Base-by-base conservation (phyloP, 2,329 filamentous ascomycete species). In the Fusarium armeniacum region DNA sequence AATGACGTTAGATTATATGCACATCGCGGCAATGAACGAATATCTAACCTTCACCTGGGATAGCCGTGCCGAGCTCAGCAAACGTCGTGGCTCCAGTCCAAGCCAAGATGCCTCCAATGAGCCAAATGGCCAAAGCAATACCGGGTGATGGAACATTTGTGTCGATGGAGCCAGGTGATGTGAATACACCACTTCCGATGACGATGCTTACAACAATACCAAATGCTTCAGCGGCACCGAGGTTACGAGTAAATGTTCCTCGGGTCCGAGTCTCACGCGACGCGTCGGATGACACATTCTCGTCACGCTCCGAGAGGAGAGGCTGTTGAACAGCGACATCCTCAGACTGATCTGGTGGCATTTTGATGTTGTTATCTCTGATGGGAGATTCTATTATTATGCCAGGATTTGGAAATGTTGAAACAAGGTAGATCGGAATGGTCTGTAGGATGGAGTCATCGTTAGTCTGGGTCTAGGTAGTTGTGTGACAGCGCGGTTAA, bases 111-210 rank as follows among this genome's bases (percentile, higher is more conserved):
- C 89, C 88, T 20, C 87, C 88, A 13, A 90, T 78, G 1, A 89
- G 80, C 89, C 89, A 91, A 10, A 90, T 83, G 3, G 87, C 71
- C 36, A 91, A 72, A 3, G 87, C 86, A 2, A 81, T 80, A 11
- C 86, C 88, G 0, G 88, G 88, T 0, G 88, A 90, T 0, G 87
- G 87, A 4, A 90, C 87, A 68, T 90, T 89, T 18, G 84, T 84
- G 71, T 90, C 87, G 62, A 91, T 88, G 13, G 87, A 83, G 0
- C 87, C 87, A 0, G 88, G 88, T 2, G 88, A 90, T 0, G 89
- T 89, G 70, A 91, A 91, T 20, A 91, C 85, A 35, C 89, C 88
- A 54, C 86, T 88, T 10, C 89, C 89, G 49, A 90, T 89, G 56
- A 90, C 87, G 64, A 90, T 87, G 70, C 86, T 87, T 63, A 90